Evolutionary conservation across 2,329 filamentous ascomycete genomes (phyloP).

Genomic region (Colletotrichum tropicicola): DNA sequence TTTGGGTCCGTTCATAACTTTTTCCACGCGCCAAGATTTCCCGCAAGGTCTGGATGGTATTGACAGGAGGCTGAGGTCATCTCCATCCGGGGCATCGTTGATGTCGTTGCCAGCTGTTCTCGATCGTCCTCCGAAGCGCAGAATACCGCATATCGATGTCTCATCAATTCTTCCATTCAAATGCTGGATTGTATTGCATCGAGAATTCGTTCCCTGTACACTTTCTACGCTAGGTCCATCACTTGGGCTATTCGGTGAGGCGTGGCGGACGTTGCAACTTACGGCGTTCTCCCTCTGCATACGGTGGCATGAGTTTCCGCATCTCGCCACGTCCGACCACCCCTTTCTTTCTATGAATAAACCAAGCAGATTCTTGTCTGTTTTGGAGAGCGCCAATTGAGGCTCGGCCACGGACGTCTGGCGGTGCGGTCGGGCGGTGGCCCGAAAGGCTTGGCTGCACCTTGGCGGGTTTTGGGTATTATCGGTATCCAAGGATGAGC

Average conservation of each 20-base stretch:
- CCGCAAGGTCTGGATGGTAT: background rate
- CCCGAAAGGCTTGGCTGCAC: slow-evolving; percentile 20
- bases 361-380: slow-evolving; percentile 1
- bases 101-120: too few relatives aligned
- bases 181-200: too few relatives aligned
- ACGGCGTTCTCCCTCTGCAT: background rate
- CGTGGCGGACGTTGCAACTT: too few relatives aligned
- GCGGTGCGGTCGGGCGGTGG: slow-evolving; percentile 10
- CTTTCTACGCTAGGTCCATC: too few relatives aligned
- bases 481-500: background rate
- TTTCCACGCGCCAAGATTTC: background rate
- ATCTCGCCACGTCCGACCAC: background rate
- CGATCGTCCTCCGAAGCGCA: too few relatives aligned
- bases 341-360: background rate
- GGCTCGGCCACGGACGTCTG: slow-evolving; percentile 11
- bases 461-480: slow-evolving; percentile 26
- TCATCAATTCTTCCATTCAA: too few relatives aligned
- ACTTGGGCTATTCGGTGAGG: too few relatives aligned
- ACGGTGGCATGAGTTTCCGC: background rate
- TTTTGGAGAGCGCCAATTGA: slow-evolving; percentile 9
- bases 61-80: background rate
- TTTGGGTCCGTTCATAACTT: background rate
- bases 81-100: background rate
- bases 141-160: too few relatives aligned
- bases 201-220: too few relatives aligned